Percentiles rank a stretch among this genome's conserved stretches.
phyloP scores from a whole-genome alignment of 768 basidiomycete genomes.

The Trametes cubensis region DNA sequence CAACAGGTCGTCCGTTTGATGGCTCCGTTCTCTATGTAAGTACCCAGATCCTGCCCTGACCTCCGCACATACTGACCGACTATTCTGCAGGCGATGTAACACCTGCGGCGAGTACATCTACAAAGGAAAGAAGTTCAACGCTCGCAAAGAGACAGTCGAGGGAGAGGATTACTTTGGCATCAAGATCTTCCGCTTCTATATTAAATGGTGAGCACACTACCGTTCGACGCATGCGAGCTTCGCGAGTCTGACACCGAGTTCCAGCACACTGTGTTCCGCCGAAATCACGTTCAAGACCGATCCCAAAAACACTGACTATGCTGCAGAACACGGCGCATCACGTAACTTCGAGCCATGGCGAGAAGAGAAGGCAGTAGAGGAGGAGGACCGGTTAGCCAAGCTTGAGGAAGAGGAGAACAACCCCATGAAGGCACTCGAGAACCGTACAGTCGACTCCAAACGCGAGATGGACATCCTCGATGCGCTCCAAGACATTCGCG shows the following conservation, averaged over 20 bases:
- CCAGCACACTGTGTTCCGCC: constrained; percentile 90
- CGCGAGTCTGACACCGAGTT: constrained; percentile 22
- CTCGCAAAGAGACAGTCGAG: constrained; percentile 96
- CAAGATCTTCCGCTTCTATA: constrained; percentile 93
- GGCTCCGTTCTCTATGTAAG: constrained; percentile 98
- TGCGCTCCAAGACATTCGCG: constrained; percentile 89
- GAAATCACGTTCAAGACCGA: constrained; percentile 99
- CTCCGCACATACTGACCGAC: neutral
- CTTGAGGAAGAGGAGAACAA: constrained; percentile 93
- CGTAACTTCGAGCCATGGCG: constrained; percentile 99
- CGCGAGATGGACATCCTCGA: constrained; percentile 99
- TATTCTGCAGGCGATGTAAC: constrained; percentile 81
- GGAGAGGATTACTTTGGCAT: constrained; percentile 98
- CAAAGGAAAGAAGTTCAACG: constrained; percentile 99
- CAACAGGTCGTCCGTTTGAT: constrained; percentile 98
- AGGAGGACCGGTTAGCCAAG: constrained; percentile 82
- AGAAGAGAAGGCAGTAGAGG: constrained; percentile 75
- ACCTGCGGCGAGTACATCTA: constrained; percentile 99
- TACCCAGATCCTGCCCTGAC: constrained; percentile 5
- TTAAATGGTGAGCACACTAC: constrained; percentile 69
- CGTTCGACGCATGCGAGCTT: constrained; percentile 22
- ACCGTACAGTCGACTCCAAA: constrained; percentile 88
- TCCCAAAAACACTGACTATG: constrained; percentile 94
- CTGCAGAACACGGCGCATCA: constrained; percentile 94
- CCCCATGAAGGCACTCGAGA: constrained; percentile 96